A percentile compares a stretch with the other conserved stretches of the same genome.
Evolutionary conservation across 2,329 filamentous ascomycete species (phyloP).

Genomic region (Microdochium bolleyi): DNA sequence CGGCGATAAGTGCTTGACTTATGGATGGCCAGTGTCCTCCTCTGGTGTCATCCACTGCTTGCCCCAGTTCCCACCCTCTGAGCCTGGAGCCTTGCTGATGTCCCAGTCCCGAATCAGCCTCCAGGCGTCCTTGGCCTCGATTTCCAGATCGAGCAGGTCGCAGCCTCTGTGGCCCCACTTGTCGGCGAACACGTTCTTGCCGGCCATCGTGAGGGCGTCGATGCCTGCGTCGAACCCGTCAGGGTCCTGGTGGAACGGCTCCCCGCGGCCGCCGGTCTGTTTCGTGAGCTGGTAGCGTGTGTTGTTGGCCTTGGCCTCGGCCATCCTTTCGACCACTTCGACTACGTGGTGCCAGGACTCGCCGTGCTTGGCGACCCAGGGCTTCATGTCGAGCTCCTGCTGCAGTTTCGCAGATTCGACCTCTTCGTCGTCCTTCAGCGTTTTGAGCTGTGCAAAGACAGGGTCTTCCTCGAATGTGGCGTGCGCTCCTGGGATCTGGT

Average conservation of each 20-base stretch:
- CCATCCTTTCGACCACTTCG: conserved; percentile 21
- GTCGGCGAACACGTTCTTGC: conserved; percentile 23
- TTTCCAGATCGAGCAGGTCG: conserved; percentile 19
- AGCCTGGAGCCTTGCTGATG: conserved; percentile 11
- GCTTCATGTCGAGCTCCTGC: conserved; percentile 16
- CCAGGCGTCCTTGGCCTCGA: conserved; percentile 25
- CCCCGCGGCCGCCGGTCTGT: conserved; percentile 31
- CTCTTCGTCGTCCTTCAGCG: conserved; percentile 12
- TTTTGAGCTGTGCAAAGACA: conserved; percentile 13
- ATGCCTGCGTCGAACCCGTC: conserved; percentile 25
- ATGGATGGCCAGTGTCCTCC: not conserved
- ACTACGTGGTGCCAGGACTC: conserved; percentile 26
- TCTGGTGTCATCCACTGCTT: conserved; percentile 16
- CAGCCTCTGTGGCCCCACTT: conserved; percentile 35
- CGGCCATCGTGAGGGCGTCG: conserved; percentile 23
- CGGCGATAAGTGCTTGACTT: not conserved
- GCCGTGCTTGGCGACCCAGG: conserved; percentile 21
- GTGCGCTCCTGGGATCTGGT: conserved; percentile 26
- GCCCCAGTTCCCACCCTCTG: conserved; percentile 20
- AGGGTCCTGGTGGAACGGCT: conserved; percentile 32
- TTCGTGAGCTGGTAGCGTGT: conserved; percentile 25
- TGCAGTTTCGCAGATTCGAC: conserved; percentile 13
- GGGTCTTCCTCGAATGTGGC: conserved; percentile 24
- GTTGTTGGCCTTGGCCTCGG: conserved; percentile 20
- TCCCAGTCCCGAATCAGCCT: conserved; percentile 28